Evolutionary conservation across 2,329 filamentous ascomycete genomes (phyloP).

Genomic region (Rhytidhysteron rufulum): DNA sequence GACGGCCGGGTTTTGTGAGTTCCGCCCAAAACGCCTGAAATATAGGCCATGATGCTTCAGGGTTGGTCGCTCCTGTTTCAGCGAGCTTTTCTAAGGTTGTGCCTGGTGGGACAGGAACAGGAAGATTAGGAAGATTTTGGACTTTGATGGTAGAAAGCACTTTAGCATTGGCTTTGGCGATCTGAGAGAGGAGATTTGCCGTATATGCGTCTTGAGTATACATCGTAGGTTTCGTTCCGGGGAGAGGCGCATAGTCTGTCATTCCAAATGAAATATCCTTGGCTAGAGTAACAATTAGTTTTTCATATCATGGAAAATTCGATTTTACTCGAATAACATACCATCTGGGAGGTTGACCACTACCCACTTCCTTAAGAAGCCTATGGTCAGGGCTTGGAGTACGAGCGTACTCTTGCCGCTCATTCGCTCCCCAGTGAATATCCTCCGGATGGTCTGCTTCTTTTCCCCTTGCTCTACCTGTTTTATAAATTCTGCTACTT

Average conservation of each 20-base stretch:
- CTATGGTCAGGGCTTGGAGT: slow-evolving; percentile 79
- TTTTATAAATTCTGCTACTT: slow-evolving; percentile 53
- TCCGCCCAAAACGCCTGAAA: slow-evolving; percentile 81
- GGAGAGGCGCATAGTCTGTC: slow-evolving; percentile 73
- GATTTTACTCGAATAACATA: slow-evolving; percentile 42
- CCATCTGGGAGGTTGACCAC: slow-evolving; percentile 88
- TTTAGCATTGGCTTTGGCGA: slow-evolving; percentile 66
- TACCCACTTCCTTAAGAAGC: slow-evolving; percentile 78
- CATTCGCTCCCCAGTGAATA: slow-evolving; percentile 69
- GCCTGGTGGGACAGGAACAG: slow-evolving; percentile 55
- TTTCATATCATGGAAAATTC: neutral
- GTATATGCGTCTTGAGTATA: slow-evolving; percentile 80
- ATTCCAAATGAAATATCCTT: slow-evolving; percentile 77
- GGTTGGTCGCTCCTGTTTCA: slow-evolving; percentile 65
- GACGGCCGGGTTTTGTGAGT: slow-evolving; percentile 57
- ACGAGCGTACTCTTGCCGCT: slow-evolving; percentile 85
- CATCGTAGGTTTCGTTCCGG: slow-evolving; percentile 47
- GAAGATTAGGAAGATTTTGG: slow-evolving; percentile 54
- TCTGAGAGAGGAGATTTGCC: slow-evolving; percentile 68
- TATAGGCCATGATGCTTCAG: slow-evolving; percentile 73
- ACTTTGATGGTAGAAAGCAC: slow-evolving; percentile 56
- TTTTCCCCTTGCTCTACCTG: slow-evolving; percentile 52
- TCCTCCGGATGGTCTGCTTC: slow-evolving; percentile 57
- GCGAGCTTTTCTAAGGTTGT: slow-evolving; percentile 66
- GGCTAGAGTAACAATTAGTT: slow-evolving; percentile 45